Base-by-base conservation (phyloP, 441 rosid species). In the Adansonia grandidieri region DNA sequence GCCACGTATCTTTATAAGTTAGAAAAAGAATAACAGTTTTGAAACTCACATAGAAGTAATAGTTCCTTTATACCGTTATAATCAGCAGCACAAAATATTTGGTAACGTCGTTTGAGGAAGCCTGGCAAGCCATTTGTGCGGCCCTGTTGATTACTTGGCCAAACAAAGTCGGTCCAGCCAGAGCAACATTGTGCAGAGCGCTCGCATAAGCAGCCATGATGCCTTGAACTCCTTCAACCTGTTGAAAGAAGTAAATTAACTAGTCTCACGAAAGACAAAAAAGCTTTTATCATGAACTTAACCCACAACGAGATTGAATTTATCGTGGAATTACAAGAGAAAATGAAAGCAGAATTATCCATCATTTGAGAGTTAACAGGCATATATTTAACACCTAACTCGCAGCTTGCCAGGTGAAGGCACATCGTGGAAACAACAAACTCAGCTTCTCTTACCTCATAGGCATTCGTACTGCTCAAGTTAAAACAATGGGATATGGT, bases 201-300 rank as follows among this genome's bases (percentile, higher is more conserved):
- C 81, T 82, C 8, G 85, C 76, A 78, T 94, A 94, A 77, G 98
- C 92, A 79, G 88, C 45, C 95, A 94, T 89, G 81, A 94, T 89
- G 76, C 98, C 96, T 79, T 88, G 87, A 80, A 94, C 85, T 65
- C 96, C 96, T 65, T 85, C 96, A 75, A 92, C 97, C 98, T 94
- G 68, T 80, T 74, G 40, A 72, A 48, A 11, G 75, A 66, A 28
- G 44, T 37, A 56, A 56, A 5, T 68, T 17, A 10, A 72, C 64
- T 37, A 40, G 37, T 37, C 11, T 56, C 56, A 10, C 37, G 37
- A 71, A 60, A 28, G 68, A 63, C 9, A 63, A 32, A 63, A 63
- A 62, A 11, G 40, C 40, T 37, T 37, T 37, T 37, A 37, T 37
- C 5, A 37, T 37, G 40, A 37, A 37, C 40, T 37, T 37, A 37